These are phyloP conservation scores for Plasmodium yoelii DNA, from an alignment of 169 alveolate genomes.

Conservation along the genomic window DNA sequence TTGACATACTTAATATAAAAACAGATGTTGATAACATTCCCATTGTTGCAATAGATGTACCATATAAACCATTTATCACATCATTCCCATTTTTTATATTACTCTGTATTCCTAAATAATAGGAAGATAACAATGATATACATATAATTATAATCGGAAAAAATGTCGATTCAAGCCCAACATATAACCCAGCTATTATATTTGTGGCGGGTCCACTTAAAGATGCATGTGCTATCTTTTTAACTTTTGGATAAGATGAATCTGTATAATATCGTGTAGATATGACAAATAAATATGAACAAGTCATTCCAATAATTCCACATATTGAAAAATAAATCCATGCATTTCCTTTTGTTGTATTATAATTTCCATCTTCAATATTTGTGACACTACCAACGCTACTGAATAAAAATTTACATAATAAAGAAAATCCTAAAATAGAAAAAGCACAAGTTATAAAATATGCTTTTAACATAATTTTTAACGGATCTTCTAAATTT, in stretches of 20 bases:
- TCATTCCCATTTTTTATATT: slow-evolving; percentile 26
- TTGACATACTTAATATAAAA: slow-evolving; percentile 85
- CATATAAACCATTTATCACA: slow-evolving; percentile 86
- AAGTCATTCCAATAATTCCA: slow-evolving; percentile 87
- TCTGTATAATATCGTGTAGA: slow-evolving; percentile 92
- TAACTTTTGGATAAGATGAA: slow-evolving; percentile 86
- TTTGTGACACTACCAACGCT: slow-evolving; percentile 6
- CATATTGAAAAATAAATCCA: slow-evolving; percentile 83
- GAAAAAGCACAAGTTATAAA: slow-evolving; percentile 83
- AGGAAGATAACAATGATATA: slow-evolving; percentile 78
- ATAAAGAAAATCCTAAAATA: slow-evolving; percentile 81
- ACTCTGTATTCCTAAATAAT: slow-evolving; percentile 76
- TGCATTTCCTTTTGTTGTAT: slow-evolving; percentile 57
- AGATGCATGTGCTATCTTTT: slow-evolving; percentile 89
- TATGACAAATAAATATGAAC: slow-evolving; percentile 89
- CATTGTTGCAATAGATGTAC: slow-evolving; percentile 91
- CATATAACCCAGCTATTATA: slow-evolving; percentile 88
- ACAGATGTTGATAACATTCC: slow-evolving; percentile 90
- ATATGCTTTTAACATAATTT: slow-evolving; percentile 79
- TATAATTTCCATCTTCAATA: background rate
- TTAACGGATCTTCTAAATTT: slow-evolving; percentile 56
- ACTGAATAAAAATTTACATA: slow-evolving; percentile 83
- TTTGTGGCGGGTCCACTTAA: slow-evolving; percentile 91
- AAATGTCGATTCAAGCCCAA: slow-evolving; percentile 85
- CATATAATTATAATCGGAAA: slow-evolving; percentile 85